phyloP scores from a whole-genome alignment of 2,329 filamentous ascomycete species.

The Trichoderma atroviride region DNA sequence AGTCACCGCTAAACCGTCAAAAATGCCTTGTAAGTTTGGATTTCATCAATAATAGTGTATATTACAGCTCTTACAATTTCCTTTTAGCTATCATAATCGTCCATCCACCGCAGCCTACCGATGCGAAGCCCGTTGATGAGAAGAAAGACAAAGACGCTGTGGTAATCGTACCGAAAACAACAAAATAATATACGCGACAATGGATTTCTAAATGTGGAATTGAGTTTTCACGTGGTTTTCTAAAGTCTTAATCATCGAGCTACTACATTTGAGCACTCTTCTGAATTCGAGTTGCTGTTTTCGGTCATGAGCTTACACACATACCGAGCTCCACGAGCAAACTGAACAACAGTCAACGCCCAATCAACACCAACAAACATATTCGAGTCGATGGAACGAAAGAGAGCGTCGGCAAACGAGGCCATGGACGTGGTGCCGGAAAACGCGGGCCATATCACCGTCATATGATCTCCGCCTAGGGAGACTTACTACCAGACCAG shows the following conservation, averaged over 20 bases:
- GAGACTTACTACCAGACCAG: neutral
- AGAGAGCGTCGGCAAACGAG: neutral
- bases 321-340: neutral
- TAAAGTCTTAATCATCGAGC: neutral
- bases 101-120: neutral
- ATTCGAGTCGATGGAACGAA: neutral
- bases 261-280: neutral
- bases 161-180: neutral
- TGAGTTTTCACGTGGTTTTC: neutral
- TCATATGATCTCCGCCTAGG: neutral
- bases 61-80: neutral
- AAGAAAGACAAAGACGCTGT: neutral
- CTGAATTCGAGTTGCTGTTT: neutral
- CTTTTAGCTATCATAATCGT: neutral
- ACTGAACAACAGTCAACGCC: neutral
- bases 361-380: neutral
- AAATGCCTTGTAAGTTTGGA: neutral
- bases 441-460: neutral
- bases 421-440: neutral
- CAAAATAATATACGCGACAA: neutral
- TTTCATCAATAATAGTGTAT: neutral
- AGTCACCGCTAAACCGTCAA: neutral
- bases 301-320: neutral
- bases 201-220: neutral
- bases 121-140: neutral